These are phyloP conservation scores for Malassezia sympodialis DNA, from an alignment of 1,284 basidiomycete species.

Conservation along the genomic window DNA sequence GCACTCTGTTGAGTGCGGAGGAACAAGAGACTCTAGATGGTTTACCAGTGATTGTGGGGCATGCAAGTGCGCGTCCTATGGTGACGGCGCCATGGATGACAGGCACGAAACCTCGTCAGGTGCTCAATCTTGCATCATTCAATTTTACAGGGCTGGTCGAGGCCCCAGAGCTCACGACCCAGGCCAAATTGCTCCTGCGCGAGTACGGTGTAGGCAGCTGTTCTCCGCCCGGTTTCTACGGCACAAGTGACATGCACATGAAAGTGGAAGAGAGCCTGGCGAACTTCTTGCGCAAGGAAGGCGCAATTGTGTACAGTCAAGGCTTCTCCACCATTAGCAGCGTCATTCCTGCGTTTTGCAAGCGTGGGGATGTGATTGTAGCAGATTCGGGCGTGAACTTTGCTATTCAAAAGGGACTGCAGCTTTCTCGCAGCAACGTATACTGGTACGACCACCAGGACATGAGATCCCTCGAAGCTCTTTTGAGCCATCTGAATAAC, in stretches of 20 bases:
- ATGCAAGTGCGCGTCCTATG: slow-evolving; percentile 61
- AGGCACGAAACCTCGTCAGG: slow-evolving; percentile 56
- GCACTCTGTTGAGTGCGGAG: slow-evolving; percentile 55
- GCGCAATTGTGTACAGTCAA: slow-evolving; percentile 86
- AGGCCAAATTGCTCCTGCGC: slow-evolving; percentile 72
- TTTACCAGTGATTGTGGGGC: slow-evolving; percentile 69
- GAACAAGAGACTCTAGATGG: slow-evolving; percentile 64
- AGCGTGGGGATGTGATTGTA: slow-evolving; percentile 96
- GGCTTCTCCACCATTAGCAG: slow-evolving; percentile 83
- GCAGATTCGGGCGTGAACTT: slow-evolving; percentile 89
- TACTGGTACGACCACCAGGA: slow-evolving; percentile 94
- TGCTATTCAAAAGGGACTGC: slow-evolving; percentile 91
- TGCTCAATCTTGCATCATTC: slow-evolving; percentile 76
- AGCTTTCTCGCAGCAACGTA: slow-evolving; percentile 83
- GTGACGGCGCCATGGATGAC: slow-evolving; percentile 66
- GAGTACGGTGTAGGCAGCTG: slow-evolving; percentile 92
- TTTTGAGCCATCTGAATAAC: slow-evolving; percentile 70
- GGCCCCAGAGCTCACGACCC: slow-evolving; percentile 75
- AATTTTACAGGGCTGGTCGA: slow-evolving; percentile 87
- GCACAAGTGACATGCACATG: slow-evolving; percentile 87
- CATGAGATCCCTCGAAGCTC: slow-evolving; percentile 76
- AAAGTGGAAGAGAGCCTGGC: slow-evolving; percentile 79
- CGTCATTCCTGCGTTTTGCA: slow-evolving; percentile 93
- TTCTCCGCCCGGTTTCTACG: slow-evolving; percentile 95
- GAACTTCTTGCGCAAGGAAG: slow-evolving; percentile 77